phyloP scores from a whole-genome alignment of 2,329 filamentous ascomycete genomes.

The Xylariales sp. region DNA sequence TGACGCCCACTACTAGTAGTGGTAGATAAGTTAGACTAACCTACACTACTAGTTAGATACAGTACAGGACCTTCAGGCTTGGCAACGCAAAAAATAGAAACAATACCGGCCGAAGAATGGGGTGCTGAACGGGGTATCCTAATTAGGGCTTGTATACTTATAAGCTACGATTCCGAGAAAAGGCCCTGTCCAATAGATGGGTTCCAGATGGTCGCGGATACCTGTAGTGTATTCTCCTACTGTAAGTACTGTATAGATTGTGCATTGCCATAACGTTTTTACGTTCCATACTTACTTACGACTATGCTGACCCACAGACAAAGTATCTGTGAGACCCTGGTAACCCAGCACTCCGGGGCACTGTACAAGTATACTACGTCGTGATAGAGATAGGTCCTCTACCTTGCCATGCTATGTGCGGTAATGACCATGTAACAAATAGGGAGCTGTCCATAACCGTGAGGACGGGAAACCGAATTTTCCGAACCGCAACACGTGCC shows the following conservation, averaged over 20 bases:
- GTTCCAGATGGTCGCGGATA: conserved; percentile 24
- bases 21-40: conserved; percentile 13
- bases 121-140: not conserved
- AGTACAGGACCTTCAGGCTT: not conserved
- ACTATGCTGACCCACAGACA: conserved; percentile 25
- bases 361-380: not conserved
- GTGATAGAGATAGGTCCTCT: not conserved
- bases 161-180: conserved; percentile 5
- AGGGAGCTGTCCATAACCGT: not conserved
- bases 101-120: not conserved
- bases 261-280: conserved; percentile 28
- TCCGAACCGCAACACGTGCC: conserved; percentile 15
- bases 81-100: conserved; percentile 32
- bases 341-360: conserved; percentile 26
- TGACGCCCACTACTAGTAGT: conserved; percentile 2
- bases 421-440: conserved; percentile 3
- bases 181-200: conserved; percentile 27
- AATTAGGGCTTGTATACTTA: not conserved
- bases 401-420: not conserved
- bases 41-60: not conserved
- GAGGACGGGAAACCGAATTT: conserved; percentile 21
- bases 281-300: conserved; percentile 21
- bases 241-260: conserved; percentile 1
- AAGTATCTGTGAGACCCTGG: conserved; percentile 15
- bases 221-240: not conserved